Evolutionary conservation across 441 rosid genomes (phyloP), one percentile per base, ranked within the genome.

Genomic region (Brassica balearica): DNA sequence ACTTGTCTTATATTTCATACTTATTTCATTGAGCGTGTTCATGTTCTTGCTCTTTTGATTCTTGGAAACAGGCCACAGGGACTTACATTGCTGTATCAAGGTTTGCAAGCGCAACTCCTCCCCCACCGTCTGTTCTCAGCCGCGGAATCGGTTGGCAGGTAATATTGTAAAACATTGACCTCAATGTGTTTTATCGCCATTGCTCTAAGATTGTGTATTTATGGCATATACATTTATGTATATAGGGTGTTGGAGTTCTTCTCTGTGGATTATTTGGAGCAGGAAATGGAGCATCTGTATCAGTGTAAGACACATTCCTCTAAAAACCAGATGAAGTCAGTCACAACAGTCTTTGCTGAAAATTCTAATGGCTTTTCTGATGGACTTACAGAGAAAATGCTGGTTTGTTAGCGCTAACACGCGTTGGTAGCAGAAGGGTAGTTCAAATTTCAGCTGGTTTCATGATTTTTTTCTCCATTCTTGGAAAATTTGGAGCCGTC

Each of bases 141-240:
- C 99, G 97, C 7, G 99, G 99, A 64, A 84, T 90, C 61, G 92
- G 97, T 81, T 96, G 98, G 99, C 99, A 96, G 97, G 99, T 93
- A 85, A 73, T 3, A 19, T 1, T 2, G 48, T 73, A 20, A 20
- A 27, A 29, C n/a, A 51, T 51, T 32, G 4, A 55, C 53, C 53
- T 38, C 41, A 10, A 69, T 64, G 53, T 15, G 29, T 1, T 65
- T 8, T 60, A 4, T 72, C 51, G 55, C 4, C 59, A 9, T 5
- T 41, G 8, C 98, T 97, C 0, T 9, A 12, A 7, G 2, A 51
- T 25, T 71, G 69, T 68, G 64, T 68, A 11, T 20, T 2, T 68
- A 70, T 43, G 38, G 15, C 14, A 58, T 14, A 25, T 9, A 9
- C 43, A 48, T 63, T 23, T 6, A 41, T 38, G 36, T 69, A 22